Base-by-base conservation (phyloP, 805 yeast genomes). In the Saccharomycopsis fermentans region DNA sequence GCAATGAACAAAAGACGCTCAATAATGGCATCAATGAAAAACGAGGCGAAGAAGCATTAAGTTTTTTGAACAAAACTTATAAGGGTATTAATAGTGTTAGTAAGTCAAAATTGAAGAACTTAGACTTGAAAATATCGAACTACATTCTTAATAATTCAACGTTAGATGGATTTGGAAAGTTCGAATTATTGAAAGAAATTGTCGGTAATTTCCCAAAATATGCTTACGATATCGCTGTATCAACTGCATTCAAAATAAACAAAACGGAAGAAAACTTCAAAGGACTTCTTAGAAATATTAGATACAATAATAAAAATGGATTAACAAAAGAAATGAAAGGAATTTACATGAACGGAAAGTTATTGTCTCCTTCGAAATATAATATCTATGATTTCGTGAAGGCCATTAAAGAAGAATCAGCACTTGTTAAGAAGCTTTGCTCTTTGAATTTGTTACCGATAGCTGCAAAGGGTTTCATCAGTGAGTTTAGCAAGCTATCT, bases 261-360 rank as follows among this genome's bases (percentile, higher is more conserved):
- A 58, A 58, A 35, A 62, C 58, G 26, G 57, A 53, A n/a, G 35
- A 39, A 19, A 37, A 56, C 14, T 58, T 57, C 17, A 64, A 69
- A 6, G 65, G 66, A 4, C 63, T 78, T 2, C 58, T 67, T 58
- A 65, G 62, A 4, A 66, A 65, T 32, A 64, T 74, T 1, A 55
- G 64, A 3, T 57, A 56, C 2, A 78, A 78, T 62, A 72, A 69
- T 29, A 65, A 66, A 17, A 37, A 68, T 4, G 83, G 82, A 0
- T 63, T 74, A 1, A 66, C 74, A 1, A 64, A 72, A 6, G 76
- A 73, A 2, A 66, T 73, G 35, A 54, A 56, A 21, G 87, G 86
- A 1, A 59, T 91, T 1, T 86, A 81, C 62, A 65, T 90, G 19
- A 89, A 90, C 69, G 96, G 96, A 1, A 80, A 85, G 0, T 74